Base-by-base conservation (phyloP, 2,329 filamentous ascomycete species). In the Aspergillus sp. region DNA sequence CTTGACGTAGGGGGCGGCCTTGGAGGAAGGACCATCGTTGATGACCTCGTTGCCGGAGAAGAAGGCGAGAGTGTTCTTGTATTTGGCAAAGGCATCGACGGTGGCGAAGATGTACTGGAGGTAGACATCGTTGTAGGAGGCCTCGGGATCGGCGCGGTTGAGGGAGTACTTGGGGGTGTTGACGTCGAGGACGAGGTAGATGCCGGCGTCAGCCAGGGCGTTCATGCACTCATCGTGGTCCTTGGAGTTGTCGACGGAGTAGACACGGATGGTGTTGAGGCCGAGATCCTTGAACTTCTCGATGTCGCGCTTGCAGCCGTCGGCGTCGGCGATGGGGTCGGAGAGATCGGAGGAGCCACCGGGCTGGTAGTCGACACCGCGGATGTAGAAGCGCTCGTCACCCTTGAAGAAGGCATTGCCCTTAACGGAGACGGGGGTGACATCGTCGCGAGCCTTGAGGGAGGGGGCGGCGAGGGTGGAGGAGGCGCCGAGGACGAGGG, bases 81-180 rank as follows among this genome's bases (percentile, higher is more conserved):
- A 96, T 67, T 87, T 82, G 65, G 82, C 78, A 66, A 96, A 95
- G 66, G 83, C 85, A 69, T 95, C 90, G 56, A 96, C 85, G 51
- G 90, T 95, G 51, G 91, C 88, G 69, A 96, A 95, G 69, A 96
- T 79, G 72, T 85, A 85, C 74, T 88, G 90, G 24, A 96, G 82
- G 72, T 96, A 96, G 60, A 83, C 84, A 54, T 86, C 81, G 73
- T 96, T 96, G 84, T 96, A 96, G 1, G 91, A 95, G 6, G 77
- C 73, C 44, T 76, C 78, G n/a, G 90, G 89, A 8, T 84, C 71
- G 53, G 77, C 79, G 50, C 91, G 87, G 80, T 94, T 93, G 76
- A 96, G 81, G 1, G 90, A 94, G 80, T 95, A 95, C 60, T 84
- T 80, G 60, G 90, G 89, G n/a, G 82, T 93, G 83, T 95, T 95